A percentile compares a stretch with the other conserved stretches of the same genome.
These are phyloP conservation scores for Teratosphaeria pseudoeucalypti DNA, from an alignment of 2,329 filamentous ascomycete species.

Conservation along the genomic window DNA sequence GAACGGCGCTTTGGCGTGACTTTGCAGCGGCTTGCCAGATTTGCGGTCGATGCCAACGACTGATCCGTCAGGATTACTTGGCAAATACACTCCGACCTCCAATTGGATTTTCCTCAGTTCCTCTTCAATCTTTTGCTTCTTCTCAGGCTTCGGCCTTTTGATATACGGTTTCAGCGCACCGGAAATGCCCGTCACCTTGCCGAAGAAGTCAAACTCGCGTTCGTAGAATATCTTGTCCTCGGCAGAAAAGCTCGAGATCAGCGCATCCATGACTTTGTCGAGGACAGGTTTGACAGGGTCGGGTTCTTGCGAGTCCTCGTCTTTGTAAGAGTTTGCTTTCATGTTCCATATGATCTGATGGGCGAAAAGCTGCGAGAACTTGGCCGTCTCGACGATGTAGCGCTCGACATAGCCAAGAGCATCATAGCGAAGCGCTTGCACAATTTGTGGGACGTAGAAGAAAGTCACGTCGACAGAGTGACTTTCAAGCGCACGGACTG, in stretches of 20 bases:
- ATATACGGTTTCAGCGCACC: conserved; percentile 92
- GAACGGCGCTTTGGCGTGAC: conserved; percentile 94
- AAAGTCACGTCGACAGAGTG: conserved; percentile 96
- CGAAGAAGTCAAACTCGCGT: conserved; percentile 94
- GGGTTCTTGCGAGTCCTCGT: conserved; percentile 83
- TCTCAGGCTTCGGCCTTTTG: conserved; percentile 84
- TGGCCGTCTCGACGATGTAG: conserved; percentile 93
- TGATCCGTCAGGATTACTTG: conserved; percentile 91
- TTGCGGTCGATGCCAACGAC: conserved; percentile 97
- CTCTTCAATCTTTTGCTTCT: conserved; percentile 98
- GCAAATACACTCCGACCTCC: conserved; percentile 92
- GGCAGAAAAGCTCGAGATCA: conserved; percentile 70
- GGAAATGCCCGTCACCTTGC: conserved; percentile 89
- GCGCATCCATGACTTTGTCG: conserved; percentile 75
- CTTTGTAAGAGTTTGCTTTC: conserved; percentile 97
- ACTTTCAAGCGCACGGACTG: conserved; percentile 86
- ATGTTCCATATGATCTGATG: conserved; percentile 99
- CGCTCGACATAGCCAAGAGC: conserved; percentile 86
- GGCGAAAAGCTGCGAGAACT: conserved; percentile 95
- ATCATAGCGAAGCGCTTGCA: conserved; percentile 90
- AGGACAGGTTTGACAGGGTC: conserved; percentile 89
- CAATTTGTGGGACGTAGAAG: conserved; percentile 97
- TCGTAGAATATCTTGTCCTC: conserved; percentile 82
- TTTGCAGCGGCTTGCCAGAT: conserved; percentile 93
- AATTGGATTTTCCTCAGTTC: conserved; percentile 95